These are phyloP conservation scores for Vigna reflexopilosa DNA, from an alignment of 306 rosid genomes.

Conservation along the genomic window DNA sequence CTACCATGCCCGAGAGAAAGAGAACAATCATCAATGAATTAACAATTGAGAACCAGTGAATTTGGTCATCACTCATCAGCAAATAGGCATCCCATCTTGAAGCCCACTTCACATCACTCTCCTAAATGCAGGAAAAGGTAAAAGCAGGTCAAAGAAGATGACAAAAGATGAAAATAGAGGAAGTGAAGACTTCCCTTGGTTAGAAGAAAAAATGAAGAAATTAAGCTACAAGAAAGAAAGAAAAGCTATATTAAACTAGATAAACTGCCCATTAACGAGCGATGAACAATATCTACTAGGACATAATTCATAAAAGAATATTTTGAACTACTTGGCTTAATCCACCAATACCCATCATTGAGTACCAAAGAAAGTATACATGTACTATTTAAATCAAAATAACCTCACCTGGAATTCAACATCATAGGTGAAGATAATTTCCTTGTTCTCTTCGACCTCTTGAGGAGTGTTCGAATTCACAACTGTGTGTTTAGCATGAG, in stretches of 20 bases:
- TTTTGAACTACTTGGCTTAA: conserved; percentile 6
- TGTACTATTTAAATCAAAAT: conserved; percentile 8
- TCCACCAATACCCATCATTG: neutral
- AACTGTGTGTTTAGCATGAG: conserved; percentile 87
- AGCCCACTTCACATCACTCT: conserved; percentile 99
- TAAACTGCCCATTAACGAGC: neutral
- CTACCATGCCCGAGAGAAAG: conserved; percentile 98
- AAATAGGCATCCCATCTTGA: conserved; percentile 99
- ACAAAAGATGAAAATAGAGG: neutral
- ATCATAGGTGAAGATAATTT: conserved; percentile 86
- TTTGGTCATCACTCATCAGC: conserved; percentile 92
- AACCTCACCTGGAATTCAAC: conserved; percentile 88
- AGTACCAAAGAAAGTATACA: conserved; percentile 4
- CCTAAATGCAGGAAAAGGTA: conserved; percentile 56
- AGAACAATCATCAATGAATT: conserved; percentile 98
- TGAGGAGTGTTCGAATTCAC: conserved; percentile 87
- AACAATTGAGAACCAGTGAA: conserved; percentile 97
- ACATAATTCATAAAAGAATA: conserved; percentile 15
- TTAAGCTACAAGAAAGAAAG: neutral
- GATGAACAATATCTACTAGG: conserved; percentile 20
- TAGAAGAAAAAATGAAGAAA: neutral
- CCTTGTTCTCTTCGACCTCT: conserved; percentile 88
- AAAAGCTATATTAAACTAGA: neutral
- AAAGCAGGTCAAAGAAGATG: conserved; percentile 35
- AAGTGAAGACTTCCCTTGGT: neutral